Percentiles rank a stretch among this genome's conserved stretches.
These are phyloP conservation scores for Barnettozyma pratensis DNA, from an alignment of 805 yeast species.

Conservation along the genomic window DNA sequence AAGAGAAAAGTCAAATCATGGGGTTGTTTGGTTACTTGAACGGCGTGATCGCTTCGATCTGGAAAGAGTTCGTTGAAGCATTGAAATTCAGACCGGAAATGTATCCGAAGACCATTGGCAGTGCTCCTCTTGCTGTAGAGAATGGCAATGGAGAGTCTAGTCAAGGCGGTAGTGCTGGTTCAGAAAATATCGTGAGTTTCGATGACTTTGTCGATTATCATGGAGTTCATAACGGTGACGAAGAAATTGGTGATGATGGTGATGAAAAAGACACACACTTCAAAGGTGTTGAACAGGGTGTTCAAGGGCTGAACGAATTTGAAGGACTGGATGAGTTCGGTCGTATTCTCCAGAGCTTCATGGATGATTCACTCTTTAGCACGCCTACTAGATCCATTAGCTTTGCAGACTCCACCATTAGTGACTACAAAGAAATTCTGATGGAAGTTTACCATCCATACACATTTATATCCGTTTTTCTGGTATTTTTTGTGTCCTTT, in stretches of 20 bases:
- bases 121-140: background rate
- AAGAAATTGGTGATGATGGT: background rate
- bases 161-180: background rate
- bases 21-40: background rate
- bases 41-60: background rate
- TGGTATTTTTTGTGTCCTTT: background rate
- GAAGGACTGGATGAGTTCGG: background rate
- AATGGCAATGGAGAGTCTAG: background rate
- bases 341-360: background rate
- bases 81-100: constrained; percentile 1
- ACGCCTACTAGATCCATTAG: background rate
- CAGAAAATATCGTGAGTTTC: background rate
- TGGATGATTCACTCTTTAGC: background rate
- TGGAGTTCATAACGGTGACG: background rate
- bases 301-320: background rate
- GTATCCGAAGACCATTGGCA: background rate
- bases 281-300: too few species aligned
- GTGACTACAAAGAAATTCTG: background rate
- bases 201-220: background rate
- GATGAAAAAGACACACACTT: background rate
- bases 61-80: background rate
- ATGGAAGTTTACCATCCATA: background rate
- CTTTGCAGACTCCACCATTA: background rate
- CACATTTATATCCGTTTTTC: background rate
- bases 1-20: background rate